phyloP scores from a whole-genome alignment of 2,329 filamentous ascomycete genomes.

The Pezicula carpinea region DNA sequence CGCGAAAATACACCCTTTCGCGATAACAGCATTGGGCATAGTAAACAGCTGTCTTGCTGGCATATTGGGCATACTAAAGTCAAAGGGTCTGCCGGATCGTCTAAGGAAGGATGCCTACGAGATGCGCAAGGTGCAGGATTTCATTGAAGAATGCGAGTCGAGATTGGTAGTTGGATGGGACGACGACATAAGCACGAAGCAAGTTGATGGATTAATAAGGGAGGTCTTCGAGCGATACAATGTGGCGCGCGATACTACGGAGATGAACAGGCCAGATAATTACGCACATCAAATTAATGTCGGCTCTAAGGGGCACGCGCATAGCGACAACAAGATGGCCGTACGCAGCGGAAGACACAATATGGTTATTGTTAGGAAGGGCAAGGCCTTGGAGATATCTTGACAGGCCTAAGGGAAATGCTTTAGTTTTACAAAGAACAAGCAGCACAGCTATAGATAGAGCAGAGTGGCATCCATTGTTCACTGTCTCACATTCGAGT shows the following conservation, averaged over 20 bases:
- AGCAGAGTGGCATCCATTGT: no score
- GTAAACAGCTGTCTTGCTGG: constrained; percentile 61
- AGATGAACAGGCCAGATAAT: constrained; percentile 21
- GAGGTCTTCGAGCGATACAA: constrained; percentile 22
- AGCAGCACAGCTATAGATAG: no score
- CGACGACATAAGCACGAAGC: constrained; percentile 11
- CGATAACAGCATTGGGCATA: constrained; percentile 53
- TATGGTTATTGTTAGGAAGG: neutral
- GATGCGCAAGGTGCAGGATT: constrained; percentile 44
- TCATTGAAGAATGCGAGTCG: constrained; percentile 49
- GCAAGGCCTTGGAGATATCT: constrained; percentile 1
- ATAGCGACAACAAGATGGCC: neutral
- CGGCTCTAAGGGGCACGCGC: neutral
- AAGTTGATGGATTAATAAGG: constrained; percentile 18
- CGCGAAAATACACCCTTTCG: constrained; percentile 45
- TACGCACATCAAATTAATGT: constrained; percentile 19
- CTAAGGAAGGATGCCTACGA: constrained; percentile 42
- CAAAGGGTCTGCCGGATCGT: constrained; percentile 44
- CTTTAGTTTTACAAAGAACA: no score
- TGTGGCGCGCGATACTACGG: constrained; percentile 21
- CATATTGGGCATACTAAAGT: constrained; percentile 50
- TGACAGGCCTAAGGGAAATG: neutral
- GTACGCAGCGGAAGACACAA: neutral
- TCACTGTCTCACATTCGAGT: no score
- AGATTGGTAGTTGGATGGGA: constrained; percentile 30